phyloP scores from a whole-genome alignment of 768 basidiomycete species.

The Rhizopogon rudus region DNA sequence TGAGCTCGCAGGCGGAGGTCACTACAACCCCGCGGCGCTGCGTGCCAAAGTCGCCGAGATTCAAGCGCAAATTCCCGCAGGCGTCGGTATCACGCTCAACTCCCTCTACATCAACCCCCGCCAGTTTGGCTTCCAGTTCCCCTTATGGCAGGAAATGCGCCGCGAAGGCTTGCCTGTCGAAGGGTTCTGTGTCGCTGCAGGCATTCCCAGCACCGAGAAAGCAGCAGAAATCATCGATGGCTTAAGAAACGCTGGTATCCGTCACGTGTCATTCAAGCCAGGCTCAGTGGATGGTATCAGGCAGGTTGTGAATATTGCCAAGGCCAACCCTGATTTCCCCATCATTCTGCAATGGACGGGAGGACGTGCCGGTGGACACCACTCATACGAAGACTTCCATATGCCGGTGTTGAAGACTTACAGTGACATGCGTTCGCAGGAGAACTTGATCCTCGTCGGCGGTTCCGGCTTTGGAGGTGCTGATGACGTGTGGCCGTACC shows the following conservation, averaged over 20 bases:
- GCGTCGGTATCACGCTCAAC: constrained; percentile 92
- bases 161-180: constrained; percentile 93
- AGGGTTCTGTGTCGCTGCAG: constrained; percentile 99
- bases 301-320: constrained; percentile 94
- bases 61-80: constrained; percentile 75
- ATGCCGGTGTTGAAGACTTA: constrained; percentile 93
- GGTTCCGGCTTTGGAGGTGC: constrained; percentile 96
- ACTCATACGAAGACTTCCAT: constrained; percentile 98
- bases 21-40: constrained; percentile 88
- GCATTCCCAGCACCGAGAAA: constrained; percentile 95
- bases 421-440: constrained; percentile 79
- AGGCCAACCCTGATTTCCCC: constrained; percentile 91
- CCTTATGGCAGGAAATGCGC: constrained; percentile 97
- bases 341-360: constrained; percentile 99
- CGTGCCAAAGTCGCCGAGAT: constrained; percentile 93
- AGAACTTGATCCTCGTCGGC: constrained; percentile 85
- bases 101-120: constrained; percentile 97
- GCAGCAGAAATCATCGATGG: constrained; percentile 93
- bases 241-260: constrained; percentile 79
- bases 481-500: constrained; percentile 94
- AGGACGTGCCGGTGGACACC: constrained; percentile 97
- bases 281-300: constrained; percentile 97
- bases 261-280: constrained; percentile 97
- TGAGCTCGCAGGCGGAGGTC: constrained; percentile 96
- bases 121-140: constrained; percentile 96